phyloP scores from a whole-genome alignment of 768 basidiomycete genomes.

The Lentinula raphanica region DNA sequence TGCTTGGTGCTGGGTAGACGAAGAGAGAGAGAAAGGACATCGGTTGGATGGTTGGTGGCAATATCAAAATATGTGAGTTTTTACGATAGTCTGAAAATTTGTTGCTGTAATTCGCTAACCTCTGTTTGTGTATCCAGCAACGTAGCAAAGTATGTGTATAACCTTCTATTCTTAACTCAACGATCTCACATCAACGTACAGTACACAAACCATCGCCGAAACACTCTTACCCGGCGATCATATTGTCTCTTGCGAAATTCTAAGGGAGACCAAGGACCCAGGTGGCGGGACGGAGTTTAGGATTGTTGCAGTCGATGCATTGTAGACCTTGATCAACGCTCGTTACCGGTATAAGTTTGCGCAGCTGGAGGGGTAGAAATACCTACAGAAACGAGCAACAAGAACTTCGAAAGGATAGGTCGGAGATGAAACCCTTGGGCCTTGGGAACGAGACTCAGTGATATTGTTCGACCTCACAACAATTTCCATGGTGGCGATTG shows the following conservation, averaged over 20 bases:
- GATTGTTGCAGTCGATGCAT: background rate
- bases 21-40: background rate
- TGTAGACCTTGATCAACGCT: background rate
- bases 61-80: background rate
- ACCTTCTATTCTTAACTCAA: background rate
- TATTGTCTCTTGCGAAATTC: background rate
- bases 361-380: too few species aligned
- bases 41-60: constrained; percentile 3
- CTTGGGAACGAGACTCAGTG: too few species aligned
- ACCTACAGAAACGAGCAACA: too few species aligned
- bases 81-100: background rate
- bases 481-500: too few species aligned
- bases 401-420: too few species aligned
- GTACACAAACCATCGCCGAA: background rate
- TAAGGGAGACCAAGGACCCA: background rate
- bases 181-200: background rate
- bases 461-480: too few species aligned
- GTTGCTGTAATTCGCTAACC: background rate
- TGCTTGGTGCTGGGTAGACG: constrained; percentile 1
- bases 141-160: background rate
- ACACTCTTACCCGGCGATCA: background rate
- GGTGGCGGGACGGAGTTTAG: constrained; percentile 3
- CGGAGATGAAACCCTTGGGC: too few species aligned
- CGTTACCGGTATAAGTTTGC: too few species aligned
- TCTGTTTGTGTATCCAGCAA: background rate